phyloP scores from a whole-genome alignment of 2,329 filamentous ascomycete species.

The Neospermospora avenae region DNA sequence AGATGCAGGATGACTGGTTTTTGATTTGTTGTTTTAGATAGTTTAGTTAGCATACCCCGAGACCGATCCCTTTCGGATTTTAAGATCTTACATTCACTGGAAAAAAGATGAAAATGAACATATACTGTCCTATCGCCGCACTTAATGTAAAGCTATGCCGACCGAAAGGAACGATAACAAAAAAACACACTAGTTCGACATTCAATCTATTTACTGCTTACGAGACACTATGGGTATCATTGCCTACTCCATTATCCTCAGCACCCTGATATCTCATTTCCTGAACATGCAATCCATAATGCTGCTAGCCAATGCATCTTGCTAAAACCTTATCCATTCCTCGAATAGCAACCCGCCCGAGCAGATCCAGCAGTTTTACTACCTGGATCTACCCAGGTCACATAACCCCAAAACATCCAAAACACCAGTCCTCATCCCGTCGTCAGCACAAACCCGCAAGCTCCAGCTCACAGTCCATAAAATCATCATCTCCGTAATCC shows the following conservation, averaged over 20 bases:
- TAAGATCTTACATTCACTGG: background rate
- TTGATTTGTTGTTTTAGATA: background rate
- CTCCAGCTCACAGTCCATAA: conserved; percentile 27
- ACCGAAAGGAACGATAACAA: too few relatives aligned
- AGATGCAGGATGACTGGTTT: background rate
- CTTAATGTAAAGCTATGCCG: too few relatives aligned
- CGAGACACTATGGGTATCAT: conserved; percentile 13
- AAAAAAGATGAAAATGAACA: background rate
- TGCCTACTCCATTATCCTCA: conserved; percentile 2
- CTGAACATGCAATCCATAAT: background rate
- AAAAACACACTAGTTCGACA: too few relatives aligned
- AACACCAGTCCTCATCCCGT: too few relatives aligned
- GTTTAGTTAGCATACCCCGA: conserved; percentile 9
- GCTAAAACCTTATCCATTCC: too few relatives aligned
- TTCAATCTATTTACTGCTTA: too few relatives aligned
- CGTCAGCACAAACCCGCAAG: conserved; percentile 21
- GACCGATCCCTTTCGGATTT: conserved; percentile 1
- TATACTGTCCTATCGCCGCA: background rate
- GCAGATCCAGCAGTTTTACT: too few relatives aligned
- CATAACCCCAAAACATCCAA: background rate
- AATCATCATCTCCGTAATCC: conserved; percentile 34
- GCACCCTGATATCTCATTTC: background rate
- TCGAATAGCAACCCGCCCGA: too few relatives aligned
- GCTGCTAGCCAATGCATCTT: conserved; percentile 1
- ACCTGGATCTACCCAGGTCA: conserved; percentile 7